phyloP scores from a whole-genome alignment of 306 rosid genomes.

The Cercis canadensis region DNA sequence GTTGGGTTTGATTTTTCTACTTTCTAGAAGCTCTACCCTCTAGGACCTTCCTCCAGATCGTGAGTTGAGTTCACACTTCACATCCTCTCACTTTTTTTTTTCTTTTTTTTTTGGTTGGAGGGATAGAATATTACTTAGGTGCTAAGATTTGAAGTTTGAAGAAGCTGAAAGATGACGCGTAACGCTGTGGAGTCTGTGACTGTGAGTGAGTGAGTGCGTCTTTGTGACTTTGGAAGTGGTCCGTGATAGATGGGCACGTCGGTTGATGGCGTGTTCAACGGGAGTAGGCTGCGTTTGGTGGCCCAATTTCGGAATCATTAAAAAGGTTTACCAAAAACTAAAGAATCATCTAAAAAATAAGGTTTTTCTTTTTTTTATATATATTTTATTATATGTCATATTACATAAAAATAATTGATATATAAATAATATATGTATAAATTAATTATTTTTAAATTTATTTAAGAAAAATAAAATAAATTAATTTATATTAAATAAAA shows the following conservation, averaged over 20 bases:
- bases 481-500: no score
- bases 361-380: no score
- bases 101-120: no score
- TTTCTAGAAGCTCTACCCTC: constrained; percentile 43
- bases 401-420: no score
- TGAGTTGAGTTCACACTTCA: constrained; percentile 29
- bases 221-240: no score
- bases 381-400: no score
- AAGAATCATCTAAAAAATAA: no score
- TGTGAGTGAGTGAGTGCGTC: neutral
- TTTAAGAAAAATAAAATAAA: no score
- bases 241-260: neutral
- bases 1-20: neutral
- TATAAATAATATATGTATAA: no score
- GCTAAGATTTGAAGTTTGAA: constrained; percentile 42
- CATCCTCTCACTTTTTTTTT: neutral
- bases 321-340: neutral
- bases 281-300: constrained; percentile 25
- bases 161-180: constrained; percentile 38
- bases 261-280: constrained; percentile 21
- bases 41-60: constrained; percentile 12
- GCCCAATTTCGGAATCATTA: neutral
- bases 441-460: no score
- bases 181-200: constrained; percentile 27
- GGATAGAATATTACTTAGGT: no score